phyloP scores from a whole-genome alignment of 2,329 filamentous ascomycete genomes.

The Teratosphaeriaceae sp. region DNA sequence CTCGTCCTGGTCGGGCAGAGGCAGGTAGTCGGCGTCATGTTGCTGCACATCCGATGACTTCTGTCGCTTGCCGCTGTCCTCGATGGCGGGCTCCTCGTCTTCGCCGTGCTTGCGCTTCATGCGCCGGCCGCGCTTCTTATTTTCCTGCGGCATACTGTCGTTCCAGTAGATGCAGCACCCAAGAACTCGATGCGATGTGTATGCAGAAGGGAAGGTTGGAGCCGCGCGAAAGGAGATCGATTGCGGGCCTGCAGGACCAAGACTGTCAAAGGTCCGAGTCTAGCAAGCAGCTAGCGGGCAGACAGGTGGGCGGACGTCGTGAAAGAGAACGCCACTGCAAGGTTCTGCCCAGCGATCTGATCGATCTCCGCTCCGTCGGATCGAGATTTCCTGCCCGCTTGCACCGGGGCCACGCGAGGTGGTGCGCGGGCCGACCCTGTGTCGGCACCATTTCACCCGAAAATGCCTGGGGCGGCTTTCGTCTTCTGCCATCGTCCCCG shows the following conservation, averaged over 20 bases:
- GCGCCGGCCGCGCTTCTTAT: conserved; percentile 52
- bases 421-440: too few relatives aligned
- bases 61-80: conserved; percentile 28
- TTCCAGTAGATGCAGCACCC: too few relatives aligned
- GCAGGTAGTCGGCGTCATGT: conserved; percentile 11
- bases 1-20: conserved; percentile 17
- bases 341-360: too few relatives aligned
- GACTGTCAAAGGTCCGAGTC: too few relatives aligned
- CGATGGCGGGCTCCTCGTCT: conserved; percentile 1
- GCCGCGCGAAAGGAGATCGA: not conserved
- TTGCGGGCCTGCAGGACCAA: too few relatives aligned
- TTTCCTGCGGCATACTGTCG: conserved; percentile 50
- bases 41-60: conserved; percentile 27
- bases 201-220: not conserved
- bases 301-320: not conserved
- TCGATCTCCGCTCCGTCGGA: too few relatives aligned
- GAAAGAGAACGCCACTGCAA: too few relatives aligned
- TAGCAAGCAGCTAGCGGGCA: not conserved
- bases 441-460: too few relatives aligned
- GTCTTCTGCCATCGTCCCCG: too few relatives aligned
- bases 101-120: conserved; percentile 43
- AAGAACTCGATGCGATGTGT: not conserved
- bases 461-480: too few relatives aligned
- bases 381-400: too few relatives aligned
- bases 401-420: too few relatives aligned